Evolutionary conservation across 2,329 filamentous ascomycete genomes (phyloP), one percentile per base, ranked within the genome.

Genomic region (Fusarium subtropicale): DNA sequence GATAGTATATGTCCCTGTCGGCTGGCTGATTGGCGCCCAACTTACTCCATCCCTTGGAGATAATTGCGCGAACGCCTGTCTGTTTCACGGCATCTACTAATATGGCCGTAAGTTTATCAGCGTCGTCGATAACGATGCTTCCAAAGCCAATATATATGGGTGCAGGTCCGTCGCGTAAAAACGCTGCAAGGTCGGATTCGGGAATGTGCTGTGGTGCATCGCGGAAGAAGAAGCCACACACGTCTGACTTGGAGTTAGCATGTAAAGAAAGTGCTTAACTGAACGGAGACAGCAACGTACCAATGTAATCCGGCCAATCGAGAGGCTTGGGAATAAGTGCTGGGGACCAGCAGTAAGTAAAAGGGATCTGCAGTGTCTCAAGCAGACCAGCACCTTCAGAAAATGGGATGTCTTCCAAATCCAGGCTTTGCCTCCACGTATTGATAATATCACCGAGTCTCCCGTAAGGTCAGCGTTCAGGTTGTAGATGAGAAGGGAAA

Each of bases 321-420:
- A 12, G 6, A 1, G 44, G 54, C 12, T 56, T 50, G 1, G 54
- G 42, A 2, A 56, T 34, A 1, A 56, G 31, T 12, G 54, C 16
- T 16, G 54, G 54, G 2, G 44, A 50, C 54, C 54, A 56, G 12
- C 44, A 50, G 16, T 56, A 56, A 4, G 54, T 56, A 4, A 56
- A 15, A 0, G 54, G 53, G 13, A 56, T 28, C 6, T 30, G 15
- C 1, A 50, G 11, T 16, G 44, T 33, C 3, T 56, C n/a, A 4
- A 28, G 7, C 0, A 44, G 15, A 3, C 20, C 16, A 7, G 28
- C 20, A 11, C 87, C 2, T 92, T 79, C 79, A 93, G 87, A n/a
- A 88, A 88, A 13, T 91, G 91, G 7, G 89, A 48, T 92, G 82
- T 90, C 92, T 1, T 72, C 71, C 0, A 71, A 34, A 9, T 64